These are phyloP conservation scores for Silene latifolia DNA, from an alignment of 148 eudicot genomes.

Conservation along the genomic window DNA sequence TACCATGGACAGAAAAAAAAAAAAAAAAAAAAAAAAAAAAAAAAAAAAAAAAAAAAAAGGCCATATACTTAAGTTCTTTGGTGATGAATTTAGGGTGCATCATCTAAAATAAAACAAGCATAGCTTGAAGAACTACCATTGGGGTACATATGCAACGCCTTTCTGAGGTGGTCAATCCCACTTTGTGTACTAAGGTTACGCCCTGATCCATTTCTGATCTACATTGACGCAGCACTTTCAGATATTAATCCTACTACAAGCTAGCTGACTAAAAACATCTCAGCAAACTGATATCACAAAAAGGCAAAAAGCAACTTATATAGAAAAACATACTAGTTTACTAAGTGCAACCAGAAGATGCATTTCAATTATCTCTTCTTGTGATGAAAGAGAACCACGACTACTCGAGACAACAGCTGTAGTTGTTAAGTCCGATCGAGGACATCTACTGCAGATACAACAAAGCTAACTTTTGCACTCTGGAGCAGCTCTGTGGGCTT, in stretches of 20 bases:
- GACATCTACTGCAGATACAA: slow-evolving; percentile 77
- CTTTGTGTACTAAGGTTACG: slow-evolving; percentile 49
- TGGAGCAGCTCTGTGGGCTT: slow-evolving; percentile 57
- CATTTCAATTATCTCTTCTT: slow-evolving; percentile 63
- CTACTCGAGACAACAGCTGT: slow-evolving; percentile 66
- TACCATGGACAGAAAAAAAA: no score
- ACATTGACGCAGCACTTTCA: slow-evolving; percentile 17
- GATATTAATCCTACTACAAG: slow-evolving; percentile 5
- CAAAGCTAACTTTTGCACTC: slow-evolving; percentile 73
- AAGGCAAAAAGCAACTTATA: slow-evolving; percentile 8
- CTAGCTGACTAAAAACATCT: not conserved
- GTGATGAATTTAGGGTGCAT: not conserved
- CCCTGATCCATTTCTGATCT: slow-evolving; percentile 60
- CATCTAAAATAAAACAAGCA: not conserved
- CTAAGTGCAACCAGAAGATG: slow-evolving; percentile 64
- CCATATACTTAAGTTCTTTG: no score
- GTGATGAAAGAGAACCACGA: slow-evolving; percentile 47
- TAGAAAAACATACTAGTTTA: slow-evolving; percentile 58
- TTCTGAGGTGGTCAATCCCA: slow-evolving; percentile 71
- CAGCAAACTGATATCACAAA: not conserved
- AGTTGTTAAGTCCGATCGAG: slow-evolving; percentile 58
- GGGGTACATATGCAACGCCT: slow-evolving; percentile 80
- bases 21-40: no score
- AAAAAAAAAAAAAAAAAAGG: no score
- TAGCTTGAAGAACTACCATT: slow-evolving; percentile 62